phyloP scores from a whole-genome alignment of 2,329 filamentous ascomycete species.

The Sporothrix variecibatus region DNA sequence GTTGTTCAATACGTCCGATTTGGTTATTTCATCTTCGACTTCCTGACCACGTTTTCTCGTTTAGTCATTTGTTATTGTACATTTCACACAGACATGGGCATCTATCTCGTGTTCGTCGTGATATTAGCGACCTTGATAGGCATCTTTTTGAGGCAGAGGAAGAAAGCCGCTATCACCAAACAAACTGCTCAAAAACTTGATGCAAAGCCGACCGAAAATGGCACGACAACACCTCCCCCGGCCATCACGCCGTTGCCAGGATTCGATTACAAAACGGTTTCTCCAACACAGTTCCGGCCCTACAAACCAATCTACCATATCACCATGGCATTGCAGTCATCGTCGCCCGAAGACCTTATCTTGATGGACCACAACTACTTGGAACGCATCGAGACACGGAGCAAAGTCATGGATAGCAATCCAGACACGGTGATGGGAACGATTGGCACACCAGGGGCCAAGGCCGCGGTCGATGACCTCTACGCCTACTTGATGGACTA shows the following conservation, averaged over 20 bases:
- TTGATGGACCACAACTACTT: slow-evolving; percentile 55
- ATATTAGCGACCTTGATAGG: not conserved
- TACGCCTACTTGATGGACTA: slow-evolving; percentile 24
- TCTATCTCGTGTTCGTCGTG: not conserved
- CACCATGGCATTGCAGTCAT: slow-evolving; percentile 52
- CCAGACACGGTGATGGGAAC: slow-evolving; percentile 43
- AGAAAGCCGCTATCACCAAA: not conserved
- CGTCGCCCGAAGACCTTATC: slow-evolving; percentile 53
- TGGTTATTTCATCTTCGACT: not conserved
- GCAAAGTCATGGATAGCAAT: slow-evolving; percentile 44
- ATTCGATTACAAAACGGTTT: slow-evolving; percentile 45
- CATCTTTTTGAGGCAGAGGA: not conserved
- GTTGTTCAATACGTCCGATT: not conserved
- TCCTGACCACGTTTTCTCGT: not conserved
- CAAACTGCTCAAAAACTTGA: too few relatives aligned
- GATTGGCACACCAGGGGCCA: slow-evolving; percentile 35
- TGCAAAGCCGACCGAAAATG: not conserved
- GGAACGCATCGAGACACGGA: slow-evolving; percentile 45
- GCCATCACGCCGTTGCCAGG: slow-evolving; percentile 23
- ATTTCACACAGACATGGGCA: not conserved
- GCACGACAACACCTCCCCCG: not conserved
- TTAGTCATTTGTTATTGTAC: not conserved
- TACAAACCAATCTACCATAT: slow-evolving; percentile 57
- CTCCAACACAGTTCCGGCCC: slow-evolving; percentile 46
- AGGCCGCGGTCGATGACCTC: slow-evolving; percentile 41